phyloP scores from a whole-genome alignment of 768 basidiomycete genomes.

The Hirschioporus abietinus region DNA sequence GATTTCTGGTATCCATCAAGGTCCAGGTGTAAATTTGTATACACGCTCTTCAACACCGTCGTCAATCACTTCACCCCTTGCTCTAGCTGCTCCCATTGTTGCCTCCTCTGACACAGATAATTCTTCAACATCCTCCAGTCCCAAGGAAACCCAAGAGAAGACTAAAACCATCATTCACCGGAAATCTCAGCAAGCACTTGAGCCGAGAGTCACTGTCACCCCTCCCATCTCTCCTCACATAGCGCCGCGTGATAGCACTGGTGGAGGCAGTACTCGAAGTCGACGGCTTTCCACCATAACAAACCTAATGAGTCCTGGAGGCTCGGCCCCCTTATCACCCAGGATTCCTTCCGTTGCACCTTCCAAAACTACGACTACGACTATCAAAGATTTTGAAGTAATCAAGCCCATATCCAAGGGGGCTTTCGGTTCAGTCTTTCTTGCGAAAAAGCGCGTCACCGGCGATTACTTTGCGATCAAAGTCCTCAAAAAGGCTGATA shows the following conservation, averaged over 20 bases:
- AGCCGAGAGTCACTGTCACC: constrained; percentile 62
- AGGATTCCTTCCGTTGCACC: constrained; percentile 77
- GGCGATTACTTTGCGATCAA: constrained; percentile 99
- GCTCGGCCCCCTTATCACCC: constrained; percentile 69
- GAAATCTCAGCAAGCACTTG: constrained; percentile 63
- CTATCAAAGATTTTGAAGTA: constrained; percentile 98
- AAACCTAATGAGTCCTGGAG: constrained; percentile 49
- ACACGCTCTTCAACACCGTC: constrained; percentile 87
- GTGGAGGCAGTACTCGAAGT: constrained; percentile 40
- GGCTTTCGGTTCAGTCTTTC: constrained; percentile 96
- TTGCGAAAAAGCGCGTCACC: constrained; percentile 96
- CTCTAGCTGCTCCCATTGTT: constrained; percentile 78
- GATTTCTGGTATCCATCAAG: constrained; percentile 34
- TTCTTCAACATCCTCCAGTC: constrained; percentile 56
- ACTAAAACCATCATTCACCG: constrained; percentile 50
- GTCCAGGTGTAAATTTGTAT: constrained; percentile 32
- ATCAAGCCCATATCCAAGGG: constrained; percentile 99
- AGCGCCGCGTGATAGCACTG: constrained; percentile 46
- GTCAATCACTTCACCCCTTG: constrained; percentile 82
- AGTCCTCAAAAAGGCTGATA: constrained; percentile 99
- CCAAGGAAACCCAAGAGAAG: constrained; percentile 42
- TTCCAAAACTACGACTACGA: constrained; percentile 74
- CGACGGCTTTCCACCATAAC: constrained; percentile 72
- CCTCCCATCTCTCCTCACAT: constrained; percentile 64
- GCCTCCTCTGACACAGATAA: constrained; percentile 61